These are phyloP conservation scores for Candida pseudofarinosa DNA, from an alignment of 805 yeast species.

Conservation along the genomic window DNA sequence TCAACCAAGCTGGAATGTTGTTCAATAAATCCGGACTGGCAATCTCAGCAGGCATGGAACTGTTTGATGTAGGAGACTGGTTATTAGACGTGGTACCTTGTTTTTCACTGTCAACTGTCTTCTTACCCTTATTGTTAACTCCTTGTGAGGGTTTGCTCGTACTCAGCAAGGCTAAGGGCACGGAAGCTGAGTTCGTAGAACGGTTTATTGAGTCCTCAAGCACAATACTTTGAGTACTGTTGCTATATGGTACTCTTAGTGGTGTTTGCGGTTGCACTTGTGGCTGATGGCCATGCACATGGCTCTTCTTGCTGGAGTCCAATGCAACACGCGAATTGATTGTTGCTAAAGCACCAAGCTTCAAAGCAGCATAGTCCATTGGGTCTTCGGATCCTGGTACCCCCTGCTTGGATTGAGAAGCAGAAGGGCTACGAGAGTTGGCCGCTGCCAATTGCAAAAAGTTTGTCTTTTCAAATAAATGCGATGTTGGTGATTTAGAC, in stretches of 20 bases:
- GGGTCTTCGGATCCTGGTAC: constrained; percentile 17
- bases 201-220: constrained; percentile 37
- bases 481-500: constrained; percentile 38
- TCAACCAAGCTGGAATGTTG: constrained; percentile 91
- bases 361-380: constrained; percentile 41
- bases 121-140: constrained; percentile 5
- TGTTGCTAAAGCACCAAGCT: constrained; percentile 64
- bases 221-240: constrained; percentile 3
- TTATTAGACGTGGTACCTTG: not conserved
- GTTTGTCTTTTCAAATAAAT: constrained; percentile 41
- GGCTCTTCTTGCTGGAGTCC: constrained; percentile 36
- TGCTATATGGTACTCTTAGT: constrained; percentile 6
- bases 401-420: constrained; percentile 12
- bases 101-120: not conserved
- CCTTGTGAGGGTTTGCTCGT: constrained; percentile 11
- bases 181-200: constrained; percentile 30
- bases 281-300: constrained; percentile 10
- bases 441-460: constrained; percentile 36
- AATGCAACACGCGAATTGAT: constrained; percentile 53
- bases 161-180: constrained; percentile 4
- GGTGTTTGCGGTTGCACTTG: constrained; percentile 8
- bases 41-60: constrained; percentile 42
- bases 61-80: constrained; percentile 5
- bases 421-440: constrained; percentile 16
- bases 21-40: constrained; percentile 46